Percentiles rank a stretch among this genome's conserved stretches.
Evolutionary conservation across 352 stramenopile genomes (phyloP).

Genomic region (Globisporangium okanoganense): DNA sequence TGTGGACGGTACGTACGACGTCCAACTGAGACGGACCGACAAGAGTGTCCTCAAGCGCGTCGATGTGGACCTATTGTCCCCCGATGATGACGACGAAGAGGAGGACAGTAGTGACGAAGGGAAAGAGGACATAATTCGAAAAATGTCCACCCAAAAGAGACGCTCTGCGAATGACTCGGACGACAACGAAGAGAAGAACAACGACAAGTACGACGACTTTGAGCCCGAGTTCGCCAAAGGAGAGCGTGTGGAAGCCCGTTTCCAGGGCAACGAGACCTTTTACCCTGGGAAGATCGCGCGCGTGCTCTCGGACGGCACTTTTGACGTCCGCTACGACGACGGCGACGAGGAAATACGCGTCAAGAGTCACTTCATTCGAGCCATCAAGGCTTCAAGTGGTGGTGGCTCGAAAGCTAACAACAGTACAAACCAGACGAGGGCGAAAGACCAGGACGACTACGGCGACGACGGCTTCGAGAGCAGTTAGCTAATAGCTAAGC

Average conservation of each 20-base stretch:
- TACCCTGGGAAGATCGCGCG: constrained; percentile 48
- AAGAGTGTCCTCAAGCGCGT: constrained; percentile 29
- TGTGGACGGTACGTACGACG: constrained; percentile 53
- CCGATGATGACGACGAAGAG: constrained; percentile 31
- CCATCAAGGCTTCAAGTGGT: background rate
- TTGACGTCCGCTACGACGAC: constrained; percentile 72
- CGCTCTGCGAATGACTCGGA: constrained; percentile 14
- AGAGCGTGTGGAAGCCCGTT: constrained; percentile 60
- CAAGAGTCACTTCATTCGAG: constrained; percentile 35
- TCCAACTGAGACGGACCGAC: constrained; percentile 23
- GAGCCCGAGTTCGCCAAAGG: constrained; percentile 51
- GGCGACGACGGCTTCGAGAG: constrained; percentile 63
- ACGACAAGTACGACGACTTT: constrained; percentile 30
- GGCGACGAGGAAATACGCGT: constrained; percentile 64
- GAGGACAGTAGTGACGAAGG: constrained; percentile 6
- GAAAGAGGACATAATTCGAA: background rate
- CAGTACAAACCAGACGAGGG: constrained; percentile 3
- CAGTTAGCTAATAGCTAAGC: constrained; percentile 18
- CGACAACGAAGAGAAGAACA: constrained; percentile 14
- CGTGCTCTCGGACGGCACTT: constrained; percentile 47
- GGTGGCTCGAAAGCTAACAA: background rate
- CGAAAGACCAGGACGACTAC: constrained; percentile 28
- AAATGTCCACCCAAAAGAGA: constrained; percentile 10
- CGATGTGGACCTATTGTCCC: constrained; percentile 38
- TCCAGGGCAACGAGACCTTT: constrained; percentile 42